Evolutionary conservation across 768 basidiomycete genomes (phyloP).

Genomic region (Cytidiella melzeri): DNA sequence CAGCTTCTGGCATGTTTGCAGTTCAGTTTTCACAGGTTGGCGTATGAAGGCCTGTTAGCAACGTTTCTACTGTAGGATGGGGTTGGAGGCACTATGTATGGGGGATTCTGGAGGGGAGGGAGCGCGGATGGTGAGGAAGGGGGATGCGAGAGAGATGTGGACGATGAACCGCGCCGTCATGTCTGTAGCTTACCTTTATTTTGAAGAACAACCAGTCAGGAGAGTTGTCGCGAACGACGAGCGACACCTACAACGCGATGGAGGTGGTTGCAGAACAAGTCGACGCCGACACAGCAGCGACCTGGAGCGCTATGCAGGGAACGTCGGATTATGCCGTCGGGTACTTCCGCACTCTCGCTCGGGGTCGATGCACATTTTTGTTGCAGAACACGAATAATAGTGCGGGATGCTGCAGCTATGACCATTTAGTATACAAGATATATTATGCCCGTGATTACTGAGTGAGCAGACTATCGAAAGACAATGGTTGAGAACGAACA

Average conservation of each 20-base stretch:
- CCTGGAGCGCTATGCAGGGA: neutral
- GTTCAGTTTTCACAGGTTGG: slow-evolving; percentile 29
- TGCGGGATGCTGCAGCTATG: too few species aligned
- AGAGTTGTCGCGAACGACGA: neutral
- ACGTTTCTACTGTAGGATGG: slow-evolving; percentile 15
- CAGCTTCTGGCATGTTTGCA: slow-evolving; percentile 80
- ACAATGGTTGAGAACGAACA: neutral
- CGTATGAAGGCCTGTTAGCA: slow-evolving; percentile 25
- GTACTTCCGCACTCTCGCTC: neutral
- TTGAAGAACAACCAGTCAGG: neutral
- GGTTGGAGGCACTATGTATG: slow-evolving; percentile 16
- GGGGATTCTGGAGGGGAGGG: slow-evolving; percentile 21
- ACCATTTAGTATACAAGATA: too few species aligned
- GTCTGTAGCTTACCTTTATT: slow-evolving; percentile 13
- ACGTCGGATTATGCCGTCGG: slow-evolving; percentile 4
- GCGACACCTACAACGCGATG: slow-evolving; percentile 1
- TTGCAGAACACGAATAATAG: too few species aligned
- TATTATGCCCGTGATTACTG: too few species aligned
- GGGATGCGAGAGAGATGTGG: slow-evolving; percentile 15
- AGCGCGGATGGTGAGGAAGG: slow-evolving; percentile 24
- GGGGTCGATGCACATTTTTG: too few species aligned
- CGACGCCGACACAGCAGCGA: neutral
- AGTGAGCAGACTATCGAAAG: too few species aligned
- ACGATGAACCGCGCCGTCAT: slow-evolving; percentile 12
- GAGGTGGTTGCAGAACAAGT: slow-evolving; percentile 5